Percentiles rank a stretch among this genome's conserved stretches.
These are phyloP conservation scores for Kewa caespitosa DNA, from an alignment of 179 eudicot species.

Conservation along the genomic window DNA sequence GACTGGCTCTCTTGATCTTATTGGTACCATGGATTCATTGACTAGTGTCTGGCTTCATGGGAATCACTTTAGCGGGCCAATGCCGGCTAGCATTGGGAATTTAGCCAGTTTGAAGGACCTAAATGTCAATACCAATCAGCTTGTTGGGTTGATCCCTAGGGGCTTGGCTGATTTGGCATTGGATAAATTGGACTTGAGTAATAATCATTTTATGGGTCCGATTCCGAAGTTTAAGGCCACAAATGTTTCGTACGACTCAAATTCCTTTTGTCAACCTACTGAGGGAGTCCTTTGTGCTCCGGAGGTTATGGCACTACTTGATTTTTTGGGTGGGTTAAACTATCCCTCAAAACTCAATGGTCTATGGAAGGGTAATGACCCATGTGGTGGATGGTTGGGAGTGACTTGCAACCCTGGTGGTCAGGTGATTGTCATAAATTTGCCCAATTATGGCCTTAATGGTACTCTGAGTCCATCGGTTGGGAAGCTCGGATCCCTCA, in stretches of 20 bases:
- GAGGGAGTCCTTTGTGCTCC: conserved; percentile 60
- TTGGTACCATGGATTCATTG: conserved; percentile 65
- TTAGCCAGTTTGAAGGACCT: conserved; percentile 57
- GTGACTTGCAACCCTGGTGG: conserved; percentile 50
- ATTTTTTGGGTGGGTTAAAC: conserved; percentile 63
- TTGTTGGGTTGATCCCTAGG: conserved; percentile 71
- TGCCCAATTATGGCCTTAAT: conserved; percentile 59
- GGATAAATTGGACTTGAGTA: conserved; percentile 56
- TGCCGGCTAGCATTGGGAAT: conserved; percentile 55
- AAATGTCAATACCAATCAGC: conserved; percentile 63
- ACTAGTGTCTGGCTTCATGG: conserved; percentile 91
- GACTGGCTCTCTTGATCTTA: conserved; percentile 68
- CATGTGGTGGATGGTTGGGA: conserved; percentile 83
- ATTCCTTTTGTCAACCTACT: conserved; percentile 58
- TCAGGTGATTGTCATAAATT: conserved; percentile 54
- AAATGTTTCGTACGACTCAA: conserved; percentile 48
- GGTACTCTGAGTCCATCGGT: conserved; percentile 76
- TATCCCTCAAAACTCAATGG: conserved; percentile 62
- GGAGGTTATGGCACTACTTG: conserved; percentile 69
- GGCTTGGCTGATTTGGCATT: conserved; percentile 60
- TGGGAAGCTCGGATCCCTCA: conserved; percentile 52
- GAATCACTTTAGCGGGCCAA: conserved; percentile 68
- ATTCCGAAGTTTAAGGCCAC: conserved; percentile 60
- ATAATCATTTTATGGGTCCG: conserved; percentile 89
- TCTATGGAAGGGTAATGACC: conserved; percentile 75